Conservation (phyloP, 306 rosid species). For the Vigna angularis region DNA sequence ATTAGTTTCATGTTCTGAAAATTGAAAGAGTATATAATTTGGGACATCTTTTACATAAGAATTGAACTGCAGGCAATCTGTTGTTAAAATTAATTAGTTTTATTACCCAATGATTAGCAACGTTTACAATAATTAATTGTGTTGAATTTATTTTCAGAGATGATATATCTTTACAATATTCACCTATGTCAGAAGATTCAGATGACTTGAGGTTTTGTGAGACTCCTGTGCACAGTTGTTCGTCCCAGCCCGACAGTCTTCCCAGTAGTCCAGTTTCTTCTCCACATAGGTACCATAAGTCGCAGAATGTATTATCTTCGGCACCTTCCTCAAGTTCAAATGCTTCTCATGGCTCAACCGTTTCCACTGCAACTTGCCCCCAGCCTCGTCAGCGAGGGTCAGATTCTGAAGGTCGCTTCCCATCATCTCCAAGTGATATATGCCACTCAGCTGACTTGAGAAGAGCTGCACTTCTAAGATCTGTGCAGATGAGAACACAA, state of each 20-base stretch:
- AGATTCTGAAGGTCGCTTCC: slow-evolving; percentile 96
- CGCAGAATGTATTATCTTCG: slow-evolving; percentile 50
- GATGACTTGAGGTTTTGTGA: slow-evolving; percentile 85
- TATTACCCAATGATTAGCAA: background rate
- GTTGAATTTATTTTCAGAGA: slow-evolving; percentile 63
- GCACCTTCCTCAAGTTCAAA: slow-evolving; percentile 63
- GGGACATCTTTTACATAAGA: background rate
- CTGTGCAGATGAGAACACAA: slow-evolving; percentile 95
- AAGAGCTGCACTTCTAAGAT: slow-evolving; percentile 95
- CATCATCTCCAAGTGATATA: slow-evolving; percentile 97
- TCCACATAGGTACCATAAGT: slow-evolving; percentile 79
- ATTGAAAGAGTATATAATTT: background rate
- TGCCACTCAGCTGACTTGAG: slow-evolving; percentile 98
- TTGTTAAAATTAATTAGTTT: slow-evolving; percentile 21
- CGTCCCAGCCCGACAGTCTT: slow-evolving; percentile 70
- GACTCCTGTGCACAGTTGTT: slow-evolving; percentile 54
- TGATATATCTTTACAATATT: slow-evolving; percentile 80
- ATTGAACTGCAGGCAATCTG: slow-evolving; percentile 14
- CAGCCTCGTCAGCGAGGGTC: slow-evolving; percentile 93
- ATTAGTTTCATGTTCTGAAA: background rate
- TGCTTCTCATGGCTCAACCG: slow-evolving; percentile 60
- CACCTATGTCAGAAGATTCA: slow-evolving; percentile 98
- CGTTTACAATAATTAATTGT: background rate
- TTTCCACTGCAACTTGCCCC: slow-evolving; percentile 53
- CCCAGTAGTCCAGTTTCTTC: slow-evolving; percentile 96